Conservation (phyloP, 2,329 filamentous ascomycete genomes). For the Penicillium polonicum region DNA sequence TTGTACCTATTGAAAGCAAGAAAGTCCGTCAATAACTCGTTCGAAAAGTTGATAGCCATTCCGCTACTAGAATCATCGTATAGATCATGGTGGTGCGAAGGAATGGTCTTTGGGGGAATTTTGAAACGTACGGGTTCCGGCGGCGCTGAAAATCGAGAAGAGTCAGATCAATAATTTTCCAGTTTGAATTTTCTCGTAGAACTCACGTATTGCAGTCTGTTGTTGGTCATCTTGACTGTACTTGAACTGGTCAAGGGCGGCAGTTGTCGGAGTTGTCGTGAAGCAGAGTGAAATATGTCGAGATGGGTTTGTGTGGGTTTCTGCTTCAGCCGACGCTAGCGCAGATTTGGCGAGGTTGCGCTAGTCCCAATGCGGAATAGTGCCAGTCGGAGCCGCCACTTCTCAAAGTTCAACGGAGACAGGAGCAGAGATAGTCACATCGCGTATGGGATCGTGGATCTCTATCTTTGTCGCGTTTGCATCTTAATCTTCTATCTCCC, state of each 20-base stretch:
- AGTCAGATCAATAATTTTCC: slow-evolving; percentile 29
- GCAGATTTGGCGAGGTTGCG: slow-evolving; percentile 42
- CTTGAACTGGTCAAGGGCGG: slow-evolving; percentile 47
- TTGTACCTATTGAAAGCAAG: slow-evolving; percentile 71
- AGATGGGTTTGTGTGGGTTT: slow-evolving; percentile 48
- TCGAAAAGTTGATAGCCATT: slow-evolving; percentile 9
- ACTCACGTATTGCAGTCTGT: slow-evolving; percentile 53
- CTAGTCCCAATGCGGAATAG: slow-evolving; percentile 43
- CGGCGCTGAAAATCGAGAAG: slow-evolving; percentile 56
- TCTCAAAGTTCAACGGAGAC: slow-evolving; percentile 33
- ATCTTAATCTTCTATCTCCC: slow-evolving; percentile 7
- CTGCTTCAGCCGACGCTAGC: slow-evolving; percentile 28
- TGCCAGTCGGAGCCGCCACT: slow-evolving; percentile 35
- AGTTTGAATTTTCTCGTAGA: slow-evolving; percentile 3
- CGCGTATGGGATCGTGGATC: slow-evolving; percentile 13
- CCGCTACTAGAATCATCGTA: slow-evolving; percentile 15
- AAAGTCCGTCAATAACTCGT: slow-evolving; percentile 35
- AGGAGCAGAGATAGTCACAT: slow-evolving; percentile 23
- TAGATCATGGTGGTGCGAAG: slow-evolving; percentile 21
- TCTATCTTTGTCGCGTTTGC: slow-evolving; percentile 14
- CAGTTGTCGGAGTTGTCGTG: slow-evolving; percentile 43
- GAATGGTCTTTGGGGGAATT: slow-evolving; percentile 16
- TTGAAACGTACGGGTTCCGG: slow-evolving; percentile 70
- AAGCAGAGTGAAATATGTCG: slow-evolving; percentile 42
- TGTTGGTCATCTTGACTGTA: slow-evolving; percentile 53